Evolutionary conservation across 2,329 filamentous ascomycete species (phyloP).

Genomic region (Verticillium klebahnii): DNA sequence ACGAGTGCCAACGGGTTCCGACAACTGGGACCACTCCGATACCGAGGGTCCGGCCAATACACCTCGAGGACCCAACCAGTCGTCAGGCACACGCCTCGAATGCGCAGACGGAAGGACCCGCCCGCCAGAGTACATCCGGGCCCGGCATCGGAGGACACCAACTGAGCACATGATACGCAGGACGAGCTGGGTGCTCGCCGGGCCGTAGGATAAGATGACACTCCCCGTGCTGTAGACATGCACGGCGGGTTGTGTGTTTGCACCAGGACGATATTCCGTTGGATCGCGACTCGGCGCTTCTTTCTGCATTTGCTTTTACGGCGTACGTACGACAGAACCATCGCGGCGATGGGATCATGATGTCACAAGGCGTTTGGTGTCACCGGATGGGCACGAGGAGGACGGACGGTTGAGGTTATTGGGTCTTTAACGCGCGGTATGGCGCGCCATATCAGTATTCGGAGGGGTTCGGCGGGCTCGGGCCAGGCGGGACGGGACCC

Average conservation of each 20-base stretch:
- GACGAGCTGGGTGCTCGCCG: neutral
- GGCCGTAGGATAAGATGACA: neutral
- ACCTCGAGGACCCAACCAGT: conserved; percentile 8
- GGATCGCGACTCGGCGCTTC: neutral
- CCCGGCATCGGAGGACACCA: neutral
- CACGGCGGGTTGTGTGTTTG: neutral
- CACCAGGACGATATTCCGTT: neutral
- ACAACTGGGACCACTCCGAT: conserved; percentile 4
- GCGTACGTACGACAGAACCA: neutral
- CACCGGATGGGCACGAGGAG: conserved; percentile 2
- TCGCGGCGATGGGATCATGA: neutral
- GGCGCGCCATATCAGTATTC: neutral
- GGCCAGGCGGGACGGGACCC: neutral
- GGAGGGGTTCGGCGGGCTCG: neutral
- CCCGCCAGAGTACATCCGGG: conserved; percentile 1
- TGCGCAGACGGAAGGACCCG: conserved; percentile 9
- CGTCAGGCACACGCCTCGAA: conserved; percentile 9
- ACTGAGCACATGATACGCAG: neutral
- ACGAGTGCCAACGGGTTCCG: neutral
- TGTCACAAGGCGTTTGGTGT: neutral
- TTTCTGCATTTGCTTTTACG: conserved; percentile 5
- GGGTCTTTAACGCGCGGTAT: neutral
- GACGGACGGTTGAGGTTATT: neutral
- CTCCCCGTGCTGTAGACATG: neutral
- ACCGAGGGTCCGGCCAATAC: conserved; percentile 9